Evolutionary conservation across 2,329 filamentous ascomycete species (phyloP), one percentile per base, ranked within the genome.

Genomic region (Stagonosporopsis tanaceti): DNA sequence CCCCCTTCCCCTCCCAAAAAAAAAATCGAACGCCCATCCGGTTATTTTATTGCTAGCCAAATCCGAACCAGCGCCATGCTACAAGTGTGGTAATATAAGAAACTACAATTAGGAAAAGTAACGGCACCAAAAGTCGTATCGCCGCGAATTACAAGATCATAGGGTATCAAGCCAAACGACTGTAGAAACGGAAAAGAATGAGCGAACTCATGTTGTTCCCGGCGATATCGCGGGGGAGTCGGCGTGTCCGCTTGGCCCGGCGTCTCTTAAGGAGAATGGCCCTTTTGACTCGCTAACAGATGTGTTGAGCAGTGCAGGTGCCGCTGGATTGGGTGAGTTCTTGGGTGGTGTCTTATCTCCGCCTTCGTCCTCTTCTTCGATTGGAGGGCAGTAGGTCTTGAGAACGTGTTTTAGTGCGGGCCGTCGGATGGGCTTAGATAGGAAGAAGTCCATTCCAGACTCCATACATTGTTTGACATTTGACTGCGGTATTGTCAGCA

Each of bases 381-480:
- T 96, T 0, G 92, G 92, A 4, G 90, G 86, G 72, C 92, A 94
- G 71, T 92, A 87, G 50, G 84, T 92, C 70, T 89, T 91, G 12
- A 96, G 81, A 0, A 96, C 92, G 68, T 93, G 89, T 75, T 96
- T 96, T 54, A 97, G 81, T 5, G 91, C 91, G 1, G 91, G 91
- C n/a, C 93, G 81, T 46, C 91, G 85, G 62, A 97, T 96, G 0
- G 86, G 86, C 74, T 89, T 89, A 38, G 82, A 83, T 28, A 97
- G 81, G 75, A 97, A 97, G 79, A 93, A 92, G 70, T 97, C 87
- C 93, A 97, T 97, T 53, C 93, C 93, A 1, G 89, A 92, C 58
- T 94, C 92, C 74, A 95, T 89, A 75, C 81, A 83, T 62, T 81
- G 78, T 59, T 59, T 53, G n/a, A 59, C 56, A 24, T 59, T 59